Percentiles rank a stretch among this genome's conserved stretches.
These are phyloP conservation scores for Colletotrichum liaoningense DNA, from an alignment of 2,329 filamentous ascomycete genomes.

Conservation along the genomic window DNA sequence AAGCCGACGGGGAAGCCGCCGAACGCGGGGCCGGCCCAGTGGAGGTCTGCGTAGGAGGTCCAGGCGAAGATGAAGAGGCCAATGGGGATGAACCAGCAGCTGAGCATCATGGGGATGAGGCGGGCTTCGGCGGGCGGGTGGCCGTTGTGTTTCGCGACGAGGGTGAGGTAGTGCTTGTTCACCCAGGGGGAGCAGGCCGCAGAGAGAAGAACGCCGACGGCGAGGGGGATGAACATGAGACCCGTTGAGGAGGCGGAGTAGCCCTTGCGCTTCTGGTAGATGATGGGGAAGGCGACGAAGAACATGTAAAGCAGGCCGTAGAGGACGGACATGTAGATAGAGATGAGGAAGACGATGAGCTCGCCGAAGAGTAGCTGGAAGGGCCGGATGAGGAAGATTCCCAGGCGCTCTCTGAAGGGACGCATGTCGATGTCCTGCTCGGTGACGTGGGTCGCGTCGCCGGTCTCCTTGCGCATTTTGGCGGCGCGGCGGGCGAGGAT, in stretches of 20 bases:
- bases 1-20: slow-evolving; percentile 81
- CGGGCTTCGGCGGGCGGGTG: slow-evolving; percentile 82
- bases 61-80: slow-evolving; percentile 70
- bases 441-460: slow-evolving; percentile 76
- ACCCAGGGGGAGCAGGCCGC: slow-evolving; percentile 77
- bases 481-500: slow-evolving; percentile 78
- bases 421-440: slow-evolving; percentile 83
- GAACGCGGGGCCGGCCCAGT: slow-evolving; percentile 78
- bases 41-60: slow-evolving; percentile 72
- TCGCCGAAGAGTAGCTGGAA: slow-evolving; percentile 89
- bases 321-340: slow-evolving; percentile 86
- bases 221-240: slow-evolving; percentile 88
- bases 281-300: slow-evolving; percentile 75
- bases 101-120: slow-evolving; percentile 84
- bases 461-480: slow-evolving; percentile 77
- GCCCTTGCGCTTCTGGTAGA: slow-evolving; percentile 84
- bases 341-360: slow-evolving; percentile 86
- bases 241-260: slow-evolving; percentile 80
- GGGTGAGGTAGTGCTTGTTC: slow-evolving; percentile 82
- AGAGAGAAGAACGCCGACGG: slow-evolving; percentile 77
- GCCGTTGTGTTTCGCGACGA: slow-evolving; percentile 73
- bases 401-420: slow-evolving; percentile 74
- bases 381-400: slow-evolving; percentile 82
- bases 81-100: slow-evolving; percentile 77
- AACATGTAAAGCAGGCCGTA: slow-evolving; percentile 83